A percentile compares a stretch with the other conserved stretches of the same genome.
Conservation (phyloP, 371 early-diverging fungal species). For the Haplosporangium sp. region DNA sequence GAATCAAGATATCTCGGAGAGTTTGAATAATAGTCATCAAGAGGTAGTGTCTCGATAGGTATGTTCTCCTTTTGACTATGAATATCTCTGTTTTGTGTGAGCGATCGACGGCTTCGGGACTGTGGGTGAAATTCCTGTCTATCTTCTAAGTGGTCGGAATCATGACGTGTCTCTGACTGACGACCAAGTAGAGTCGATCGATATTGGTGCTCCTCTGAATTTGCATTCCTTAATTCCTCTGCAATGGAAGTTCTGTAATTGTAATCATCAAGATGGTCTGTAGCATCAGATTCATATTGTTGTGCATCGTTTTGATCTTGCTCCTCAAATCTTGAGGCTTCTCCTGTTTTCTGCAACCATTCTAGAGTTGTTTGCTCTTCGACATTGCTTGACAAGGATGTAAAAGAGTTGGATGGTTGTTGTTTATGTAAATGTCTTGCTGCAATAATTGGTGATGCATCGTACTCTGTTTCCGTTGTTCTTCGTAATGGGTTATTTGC, state of each 20-base stretch:
- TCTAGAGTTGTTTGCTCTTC: constrained; percentile 18
- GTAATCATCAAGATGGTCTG: constrained; percentile 5
- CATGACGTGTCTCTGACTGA: neutral
- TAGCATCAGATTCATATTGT: neutral
- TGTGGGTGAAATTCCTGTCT: constrained; percentile 1
- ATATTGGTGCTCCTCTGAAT: neutral
- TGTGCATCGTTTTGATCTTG: neutral
- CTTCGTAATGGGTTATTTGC: constrained; percentile 12
- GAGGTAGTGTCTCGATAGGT: constrained; percentile 4
- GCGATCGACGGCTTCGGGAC: constrained; percentile 11
- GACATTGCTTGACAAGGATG: constrained; percentile 6
- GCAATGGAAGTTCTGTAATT: constrained; percentile 10
- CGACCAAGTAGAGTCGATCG: neutral
- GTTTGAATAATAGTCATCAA: constrained; percentile 1
- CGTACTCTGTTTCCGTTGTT: constrained; percentile 51
- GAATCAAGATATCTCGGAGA: neutral
- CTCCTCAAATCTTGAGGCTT: neutral
- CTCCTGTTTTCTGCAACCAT: constrained; percentile 17
- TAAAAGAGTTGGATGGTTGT: constrained; percentile 9
- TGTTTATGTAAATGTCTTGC: constrained; percentile 9
- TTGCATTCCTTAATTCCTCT: neutral
- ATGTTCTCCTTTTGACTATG: constrained; percentile 23
- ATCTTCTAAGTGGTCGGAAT: neutral
- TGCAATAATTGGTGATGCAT: constrained; percentile 31
- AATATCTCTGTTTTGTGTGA: constrained; percentile 6